Evolutionary conservation across 1,284 basidiomycete genomes (phyloP).

Genomic region (Nidula niveotomentosa): DNA sequence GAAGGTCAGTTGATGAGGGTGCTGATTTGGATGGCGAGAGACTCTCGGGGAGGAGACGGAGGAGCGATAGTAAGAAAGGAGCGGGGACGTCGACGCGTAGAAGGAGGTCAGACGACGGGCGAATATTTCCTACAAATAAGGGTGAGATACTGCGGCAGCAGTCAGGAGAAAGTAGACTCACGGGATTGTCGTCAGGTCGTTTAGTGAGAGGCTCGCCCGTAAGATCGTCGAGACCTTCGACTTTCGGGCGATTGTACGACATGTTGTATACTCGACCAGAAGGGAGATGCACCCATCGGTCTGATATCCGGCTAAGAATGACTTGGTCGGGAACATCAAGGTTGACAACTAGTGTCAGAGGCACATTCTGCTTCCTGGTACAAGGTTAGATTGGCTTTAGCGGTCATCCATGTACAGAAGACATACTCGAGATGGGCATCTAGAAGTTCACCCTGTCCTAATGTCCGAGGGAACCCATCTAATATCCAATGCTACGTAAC

Average conservation of each 20-base stretch:
- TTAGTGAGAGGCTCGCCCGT: conserved; percentile 91
- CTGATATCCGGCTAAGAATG: conserved; percentile 88
- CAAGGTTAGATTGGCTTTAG: background rate
- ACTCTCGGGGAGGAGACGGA: conserved; percentile 18
- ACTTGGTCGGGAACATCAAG: conserved; percentile 90
- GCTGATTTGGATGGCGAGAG: conserved; percentile 34
- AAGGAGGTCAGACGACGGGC: conserved; percentile 79
- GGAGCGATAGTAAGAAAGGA: conserved; percentile 76
- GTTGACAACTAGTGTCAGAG: conserved; percentile 88
- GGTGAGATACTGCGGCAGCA: too few relatives aligned
- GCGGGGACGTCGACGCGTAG: conserved; percentile 86
- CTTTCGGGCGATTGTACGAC: conserved; percentile 87
- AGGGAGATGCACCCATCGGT: conserved; percentile 92
- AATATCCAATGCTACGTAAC: conserved; percentile 81
- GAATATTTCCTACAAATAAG: conserved; percentile 70
- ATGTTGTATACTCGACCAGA: conserved; percentile 95
- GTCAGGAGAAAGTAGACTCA: conserved; percentile 35
- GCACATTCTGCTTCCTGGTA: conserved; percentile 50
- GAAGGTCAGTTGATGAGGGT: conserved; percentile 49
- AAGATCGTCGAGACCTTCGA: conserved; percentile 85
- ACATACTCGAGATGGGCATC: conserved; percentile 71
- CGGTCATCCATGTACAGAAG: background rate
- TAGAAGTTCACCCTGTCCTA: conserved; percentile 86
- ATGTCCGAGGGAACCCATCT: conserved; percentile 95
- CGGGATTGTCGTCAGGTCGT: conserved; percentile 92